Evolutionary conservation across 768 basidiomycete species (phyloP).

Genomic region (Leccinum rimulosum): DNA sequence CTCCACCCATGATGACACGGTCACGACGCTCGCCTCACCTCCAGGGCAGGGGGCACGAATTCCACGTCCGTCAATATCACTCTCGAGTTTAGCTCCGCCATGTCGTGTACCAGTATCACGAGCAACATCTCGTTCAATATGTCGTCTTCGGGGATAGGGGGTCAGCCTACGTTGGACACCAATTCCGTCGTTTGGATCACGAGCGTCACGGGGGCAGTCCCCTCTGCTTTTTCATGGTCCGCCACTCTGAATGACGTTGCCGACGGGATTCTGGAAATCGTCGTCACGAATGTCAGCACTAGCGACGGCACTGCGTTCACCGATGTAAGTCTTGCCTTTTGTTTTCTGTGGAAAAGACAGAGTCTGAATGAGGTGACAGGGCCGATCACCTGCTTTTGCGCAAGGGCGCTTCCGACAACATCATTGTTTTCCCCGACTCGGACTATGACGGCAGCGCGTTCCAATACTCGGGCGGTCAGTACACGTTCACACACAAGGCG

Average conservation of each 20-base stretch:
- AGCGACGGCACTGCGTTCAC: slow-evolving; percentile 44
- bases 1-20: slow-evolving; percentile 75
- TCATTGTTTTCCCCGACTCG: slow-evolving; percentile 79
- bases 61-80: slow-evolving; percentile 59
- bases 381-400: slow-evolving; percentile 77
- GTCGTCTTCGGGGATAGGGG: slow-evolving; percentile 63
- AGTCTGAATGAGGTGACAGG: slow-evolving; percentile 33
- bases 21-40: slow-evolving; percentile 74
- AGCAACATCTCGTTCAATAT: slow-evolving; percentile 62
- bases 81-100: slow-evolving; percentile 74
- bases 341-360: background rate
- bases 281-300: slow-evolving; percentile 54
- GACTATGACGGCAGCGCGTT: slow-evolving; percentile 72
- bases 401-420: slow-evolving; percentile 72
- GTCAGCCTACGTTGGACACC: slow-evolving; percentile 50
- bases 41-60: slow-evolving; percentile 39
- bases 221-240: slow-evolving; percentile 70
- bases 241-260: slow-evolving; percentile 72
- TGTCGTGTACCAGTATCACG: slow-evolving; percentile 74
- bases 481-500: slow-evolving; percentile 78
- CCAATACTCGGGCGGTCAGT: slow-evolving; percentile 57
- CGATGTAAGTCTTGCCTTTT: slow-evolving; percentile 44
- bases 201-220: slow-evolving; percentile 51
- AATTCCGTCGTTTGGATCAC: slow-evolving; percentile 48
- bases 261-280: slow-evolving; percentile 80